Percentiles rank a stretch among this genome's conserved stretches.
Conservation (phyloP, 352 stramenopile species). For the Phytophthora melonis region DNA sequence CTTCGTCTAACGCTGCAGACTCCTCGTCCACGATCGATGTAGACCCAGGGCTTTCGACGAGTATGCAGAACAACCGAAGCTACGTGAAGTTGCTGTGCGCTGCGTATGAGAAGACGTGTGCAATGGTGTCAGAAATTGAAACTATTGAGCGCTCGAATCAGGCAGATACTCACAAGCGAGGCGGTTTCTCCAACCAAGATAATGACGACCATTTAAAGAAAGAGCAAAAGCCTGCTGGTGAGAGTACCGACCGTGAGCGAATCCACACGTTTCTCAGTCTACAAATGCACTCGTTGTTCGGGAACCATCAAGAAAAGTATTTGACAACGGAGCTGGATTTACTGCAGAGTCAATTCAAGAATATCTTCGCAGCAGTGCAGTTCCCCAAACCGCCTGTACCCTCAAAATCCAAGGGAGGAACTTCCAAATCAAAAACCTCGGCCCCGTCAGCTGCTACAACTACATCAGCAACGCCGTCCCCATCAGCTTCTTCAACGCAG, state of each 20-base stretch:
- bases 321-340: conserved; percentile 73
- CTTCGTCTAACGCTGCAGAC: conserved; percentile 6
- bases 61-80: conserved; percentile 43
- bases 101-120: conserved; percentile 73
- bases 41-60: neutral
- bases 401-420: conserved; percentile 33
- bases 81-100: conserved; percentile 73
- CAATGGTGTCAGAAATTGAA: conserved; percentile 61
- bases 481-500: conserved; percentile 41
- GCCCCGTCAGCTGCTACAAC: conserved; percentile 10
- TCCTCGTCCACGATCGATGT: neutral
- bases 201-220: conserved; percentile 2
- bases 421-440: conserved; percentile 32
- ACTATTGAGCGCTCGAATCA: conserved; percentile 25
- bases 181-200: conserved; percentile 8
- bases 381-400: conserved; percentile 61
- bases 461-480: conserved; percentile 15
- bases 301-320: conserved; percentile 75
- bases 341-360: conserved; percentile 56
- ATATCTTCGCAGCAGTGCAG: conserved; percentile 48
- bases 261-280: conserved; percentile 78
- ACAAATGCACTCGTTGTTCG: conserved; percentile 85
- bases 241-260: conserved; percentile 41
- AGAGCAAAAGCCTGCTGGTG: conserved; percentile 1
- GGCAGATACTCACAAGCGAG: conserved; percentile 10